Base-by-base conservation (phyloP, 345 rosid species). In the Passiflora organensis region DNA sequence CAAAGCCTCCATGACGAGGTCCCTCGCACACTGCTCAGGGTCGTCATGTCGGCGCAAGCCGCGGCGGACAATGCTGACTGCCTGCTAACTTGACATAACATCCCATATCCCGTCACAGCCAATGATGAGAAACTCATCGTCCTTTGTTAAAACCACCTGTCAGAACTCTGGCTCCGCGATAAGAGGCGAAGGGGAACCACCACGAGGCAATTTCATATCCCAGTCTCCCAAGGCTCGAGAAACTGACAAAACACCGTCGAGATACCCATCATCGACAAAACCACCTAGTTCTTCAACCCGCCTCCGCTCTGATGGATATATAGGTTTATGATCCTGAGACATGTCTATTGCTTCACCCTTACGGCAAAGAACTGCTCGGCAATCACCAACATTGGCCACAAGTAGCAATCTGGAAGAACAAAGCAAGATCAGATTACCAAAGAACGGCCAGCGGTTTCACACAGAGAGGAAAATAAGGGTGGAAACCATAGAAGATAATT, bases 61-160 rank as follows among this genome's bases (percentile, higher is more conserved):
- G 23, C 75, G 79, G 10, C 75, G 81, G 14, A 86, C 95, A 4
- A 85, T 43, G 43, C 57, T 75, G 14, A 85, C 93, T 0, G 98
- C 98, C 25, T 78, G 76, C 77, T 91, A 95, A 65, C 98, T 91
- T 18, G 93, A 69, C 83, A 91, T 76, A 0, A 81, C 95, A 58
- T 91, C 98, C 95, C 96, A 91, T 12, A 91, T 76, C 38, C 98
- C 98, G 12, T 91, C 97, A 56, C 96, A 91, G 0, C 93, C 95
- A 0, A 91, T 79, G 18, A 91, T 78, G 17, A 91, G 85, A 63
- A 91, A 91, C 74, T 91, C 98, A 13, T 87, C 97, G 0, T 87
- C 96, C 66, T 85, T 91, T 0, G 82, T 80, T 13, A 91, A 55
- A 17, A 71, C 72, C 56, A 74, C 51, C 58, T 72, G 86, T 20